Evolutionary conservation across 805 yeast species (phyloP).

Genomic region (Crinitomyces ghanaensis): DNA sequence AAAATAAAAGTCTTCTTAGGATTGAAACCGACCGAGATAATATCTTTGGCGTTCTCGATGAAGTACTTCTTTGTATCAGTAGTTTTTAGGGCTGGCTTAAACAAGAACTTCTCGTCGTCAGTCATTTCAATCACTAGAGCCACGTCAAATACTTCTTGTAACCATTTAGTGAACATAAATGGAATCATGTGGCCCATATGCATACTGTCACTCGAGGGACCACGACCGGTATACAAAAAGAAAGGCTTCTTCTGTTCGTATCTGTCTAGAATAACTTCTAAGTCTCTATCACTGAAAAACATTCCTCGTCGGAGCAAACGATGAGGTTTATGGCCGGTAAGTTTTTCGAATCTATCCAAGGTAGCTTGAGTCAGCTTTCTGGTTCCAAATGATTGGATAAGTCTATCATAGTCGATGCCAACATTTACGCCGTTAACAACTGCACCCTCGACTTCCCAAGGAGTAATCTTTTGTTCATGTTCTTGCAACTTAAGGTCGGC

Average conservation of each 20-base stretch:
- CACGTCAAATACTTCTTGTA: conserved; percentile 94
- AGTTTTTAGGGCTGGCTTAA: conserved; percentile 81
- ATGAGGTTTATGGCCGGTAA: conserved; percentile 89
- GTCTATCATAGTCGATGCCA: conserved; percentile 83
- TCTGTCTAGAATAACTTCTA: conserved; percentile 59
- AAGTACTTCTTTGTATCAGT: conserved; percentile 79
- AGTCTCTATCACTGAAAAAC: conserved; percentile 75
- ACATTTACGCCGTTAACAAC: conserved; percentile 90
- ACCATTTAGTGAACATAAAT: conserved; percentile 91
- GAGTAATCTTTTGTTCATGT: conserved; percentile 65
- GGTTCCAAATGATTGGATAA: conserved; percentile 83
- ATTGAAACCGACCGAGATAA: conserved; percentile 87
- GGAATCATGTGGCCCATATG: conserved; percentile 97
- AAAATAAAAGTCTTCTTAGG: conserved; percentile 92
- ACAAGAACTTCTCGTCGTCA: conserved; percentile 93
- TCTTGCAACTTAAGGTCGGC: too few species aligned
- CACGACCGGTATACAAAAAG: conserved; percentile 93
- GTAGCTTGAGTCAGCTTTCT: conserved; percentile 57
- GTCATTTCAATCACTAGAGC: conserved; percentile 90
- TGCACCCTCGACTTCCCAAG: conserved; percentile 99
- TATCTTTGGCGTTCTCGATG: conserved; percentile 78
- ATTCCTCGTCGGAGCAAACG: conserved; percentile 81
- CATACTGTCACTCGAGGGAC: conserved; percentile 89
- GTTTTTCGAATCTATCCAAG: conserved; percentile 57
- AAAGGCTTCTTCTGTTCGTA: conserved; percentile 94